Conservation (phyloP, 2,329 filamentous ascomycete genomes). For the Colletotrichum siamense region DNA sequence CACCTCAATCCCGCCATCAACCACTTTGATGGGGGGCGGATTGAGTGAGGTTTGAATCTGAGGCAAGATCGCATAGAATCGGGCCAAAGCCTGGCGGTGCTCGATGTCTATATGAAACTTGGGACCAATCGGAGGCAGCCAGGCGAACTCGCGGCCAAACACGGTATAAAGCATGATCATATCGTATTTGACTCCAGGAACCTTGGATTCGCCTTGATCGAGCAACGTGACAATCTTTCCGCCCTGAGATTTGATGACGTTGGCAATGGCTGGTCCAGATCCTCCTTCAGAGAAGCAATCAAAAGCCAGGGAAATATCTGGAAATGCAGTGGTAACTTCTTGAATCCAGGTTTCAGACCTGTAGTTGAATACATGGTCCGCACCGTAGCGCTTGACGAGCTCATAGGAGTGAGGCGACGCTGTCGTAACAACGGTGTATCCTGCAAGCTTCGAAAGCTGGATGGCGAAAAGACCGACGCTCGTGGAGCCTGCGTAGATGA, state of each 20-base stretch:
- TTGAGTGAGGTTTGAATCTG: constrained; percentile 11
- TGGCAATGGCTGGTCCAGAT: constrained; percentile 30
- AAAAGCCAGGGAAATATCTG: constrained; percentile 30
- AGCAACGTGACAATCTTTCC: constrained; percentile 33
- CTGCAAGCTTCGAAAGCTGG: constrained; percentile 2
- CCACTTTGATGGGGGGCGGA: constrained; percentile 22
- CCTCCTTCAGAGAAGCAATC: constrained; percentile 35
- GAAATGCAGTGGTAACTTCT: constrained; percentile 11
- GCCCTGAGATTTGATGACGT: constrained; percentile 26
- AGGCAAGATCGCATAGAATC: constrained; percentile 27
- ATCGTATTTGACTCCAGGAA: constrained; percentile 24
- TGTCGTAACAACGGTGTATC: constrained; percentile 6
- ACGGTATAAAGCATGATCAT: constrained; percentile 29
- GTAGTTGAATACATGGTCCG: constrained; percentile 53
- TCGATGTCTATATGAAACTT: constrained; percentile 31
- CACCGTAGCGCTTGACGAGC: constrained; percentile 47
- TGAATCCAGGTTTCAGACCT: constrained; percentile 7
- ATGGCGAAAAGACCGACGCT: constrained; percentile 13
- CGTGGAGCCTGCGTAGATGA: constrained; percentile 32
- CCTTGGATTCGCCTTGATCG: constrained; percentile 22
- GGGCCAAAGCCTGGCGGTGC: constrained; percentile 26
- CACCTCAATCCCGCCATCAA: constrained; percentile 22
- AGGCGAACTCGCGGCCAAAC: constrained; percentile 28
- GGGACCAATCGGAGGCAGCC: constrained; percentile 31
- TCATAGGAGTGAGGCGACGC: constrained; percentile 36